These are phyloP conservation scores for Citeromyces siamensis DNA, from an alignment of 1,139 yeast genomes.

Conservation along the genomic window DNA sequence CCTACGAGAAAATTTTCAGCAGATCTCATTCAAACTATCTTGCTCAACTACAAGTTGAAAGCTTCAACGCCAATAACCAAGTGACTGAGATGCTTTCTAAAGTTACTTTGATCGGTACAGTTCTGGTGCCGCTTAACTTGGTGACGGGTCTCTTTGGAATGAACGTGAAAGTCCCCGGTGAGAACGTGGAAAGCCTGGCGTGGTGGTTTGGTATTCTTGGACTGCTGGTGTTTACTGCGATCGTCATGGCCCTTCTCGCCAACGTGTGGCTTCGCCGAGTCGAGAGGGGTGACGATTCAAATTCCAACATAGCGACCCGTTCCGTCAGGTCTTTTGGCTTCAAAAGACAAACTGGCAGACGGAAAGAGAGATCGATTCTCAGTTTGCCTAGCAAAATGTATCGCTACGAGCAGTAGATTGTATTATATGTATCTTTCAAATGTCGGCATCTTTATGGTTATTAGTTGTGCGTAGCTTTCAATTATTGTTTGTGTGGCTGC, in stretches of 20 bases:
- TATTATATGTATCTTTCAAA: too few species aligned
- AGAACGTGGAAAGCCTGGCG: conserved; percentile 26
- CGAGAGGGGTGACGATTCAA: background rate
- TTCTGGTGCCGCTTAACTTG: conserved; percentile 79
- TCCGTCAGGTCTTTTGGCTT: conserved; percentile 1
- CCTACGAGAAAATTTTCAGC: conserved; percentile 87
- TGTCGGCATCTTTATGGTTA: too few species aligned
- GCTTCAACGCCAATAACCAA: conserved; percentile 72
- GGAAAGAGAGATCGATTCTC: background rate
- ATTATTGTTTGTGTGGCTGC: too few species aligned
- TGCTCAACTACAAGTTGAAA: conserved; percentile 90
- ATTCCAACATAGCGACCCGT: background rate
- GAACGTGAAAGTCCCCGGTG: conserved; percentile 87
- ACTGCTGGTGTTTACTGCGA: background rate
- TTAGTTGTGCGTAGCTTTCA: too few species aligned
- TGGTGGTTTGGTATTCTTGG: conserved; percentile 67
- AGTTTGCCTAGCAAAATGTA: background rate
- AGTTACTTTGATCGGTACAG: conserved; percentile 84
- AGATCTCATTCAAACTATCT: conserved; percentile 86
- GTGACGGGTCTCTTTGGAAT: conserved; percentile 92
- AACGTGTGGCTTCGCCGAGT: background rate
- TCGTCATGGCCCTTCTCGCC: background rate
- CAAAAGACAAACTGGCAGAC: background rate
- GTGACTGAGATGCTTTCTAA: conserved; percentile 82
- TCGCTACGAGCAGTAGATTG: background rate